phyloP scores from a whole-genome alignment of 148 eudicot genomes.

The Camellia japonica region DNA sequence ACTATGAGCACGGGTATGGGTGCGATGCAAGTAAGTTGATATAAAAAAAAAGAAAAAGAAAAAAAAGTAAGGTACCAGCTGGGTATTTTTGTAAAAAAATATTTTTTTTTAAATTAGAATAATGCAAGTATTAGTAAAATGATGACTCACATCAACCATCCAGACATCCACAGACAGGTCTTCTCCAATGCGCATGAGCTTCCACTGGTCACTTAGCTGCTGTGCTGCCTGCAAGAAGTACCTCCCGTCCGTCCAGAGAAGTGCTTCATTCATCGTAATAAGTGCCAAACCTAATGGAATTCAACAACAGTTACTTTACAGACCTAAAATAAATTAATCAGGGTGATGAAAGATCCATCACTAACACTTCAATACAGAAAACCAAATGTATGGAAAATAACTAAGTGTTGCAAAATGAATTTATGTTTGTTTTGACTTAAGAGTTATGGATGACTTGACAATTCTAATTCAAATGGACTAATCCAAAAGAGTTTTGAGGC shows the following conservation, averaged over 20 bases:
- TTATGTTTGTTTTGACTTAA: too few relatives aligned
- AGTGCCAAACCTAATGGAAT: slow-evolving; percentile 72
- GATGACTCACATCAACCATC: slow-evolving; percentile 80
- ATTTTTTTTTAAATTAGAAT: too few relatives aligned
- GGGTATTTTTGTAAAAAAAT: too few relatives aligned
- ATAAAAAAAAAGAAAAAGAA: too few relatives aligned
- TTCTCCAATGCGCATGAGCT: slow-evolving; percentile 93
- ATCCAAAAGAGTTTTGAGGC: too few relatives aligned
- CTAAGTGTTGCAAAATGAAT: too few relatives aligned
- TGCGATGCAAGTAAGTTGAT: too few relatives aligned
- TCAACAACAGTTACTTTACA: not conserved
- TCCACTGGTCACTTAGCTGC: slow-evolving; percentile 70
- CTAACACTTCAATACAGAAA: not conserved
- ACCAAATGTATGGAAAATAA: not conserved
- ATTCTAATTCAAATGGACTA: too few relatives aligned
- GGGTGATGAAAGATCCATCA: not conserved
- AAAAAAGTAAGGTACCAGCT: not conserved
- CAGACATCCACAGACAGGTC: slow-evolving; percentile 82
- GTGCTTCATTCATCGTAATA: slow-evolving; percentile 72
- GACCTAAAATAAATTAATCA: not conserved
- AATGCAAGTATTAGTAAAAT: too few relatives aligned
- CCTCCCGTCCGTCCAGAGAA: slow-evolving; percentile 95
- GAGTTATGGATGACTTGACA: too few relatives aligned
- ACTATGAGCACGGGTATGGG: not conserved
- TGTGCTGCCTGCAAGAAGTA: slow-evolving; percentile 86